These are phyloP conservation scores for Acrodontium crateriforme DNA, from an alignment of 2,329 filamentous ascomycete species.

Conservation along the genomic window DNA sequence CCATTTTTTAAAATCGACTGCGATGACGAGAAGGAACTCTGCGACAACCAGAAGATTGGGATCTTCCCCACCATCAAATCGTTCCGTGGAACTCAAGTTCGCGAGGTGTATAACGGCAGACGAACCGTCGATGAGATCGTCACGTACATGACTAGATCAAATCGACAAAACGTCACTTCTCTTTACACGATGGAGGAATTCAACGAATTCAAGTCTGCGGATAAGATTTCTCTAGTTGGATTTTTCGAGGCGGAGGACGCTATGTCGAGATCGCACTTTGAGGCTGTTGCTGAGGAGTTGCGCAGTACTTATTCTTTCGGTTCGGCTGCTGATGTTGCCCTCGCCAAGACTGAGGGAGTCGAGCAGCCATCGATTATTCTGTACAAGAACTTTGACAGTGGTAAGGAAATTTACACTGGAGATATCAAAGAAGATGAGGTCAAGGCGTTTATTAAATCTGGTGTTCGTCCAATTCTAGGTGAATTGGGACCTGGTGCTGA, in stretches of 20 bases:
- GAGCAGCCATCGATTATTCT: constrained; percentile 76
- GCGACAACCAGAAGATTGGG: constrained; percentile 79
- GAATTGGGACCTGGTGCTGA: constrained; percentile 98
- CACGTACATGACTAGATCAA: constrained; percentile 97
- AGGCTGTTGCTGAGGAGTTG: constrained; percentile 56
- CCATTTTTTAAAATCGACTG: constrained; percentile 81
- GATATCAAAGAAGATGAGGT: constrained; percentile 73
- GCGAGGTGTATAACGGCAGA: constrained; percentile 72
- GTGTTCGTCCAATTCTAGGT: constrained; percentile 80
- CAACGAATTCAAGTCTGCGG: constrained; percentile 92
- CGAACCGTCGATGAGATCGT: constrained; percentile 68
- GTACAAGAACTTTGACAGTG: constrained; percentile 97
- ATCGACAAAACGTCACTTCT: constrained; percentile 75
- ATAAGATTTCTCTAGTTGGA: constrained; percentile 89
- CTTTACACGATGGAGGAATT: constrained; percentile 65
- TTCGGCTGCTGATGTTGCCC: constrained; percentile 63
- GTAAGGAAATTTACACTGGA: constrained; percentile 71
- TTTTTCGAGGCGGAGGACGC: constrained; percentile 74
- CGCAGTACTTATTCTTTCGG: constrained; percentile 90
- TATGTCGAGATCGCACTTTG: constrained; percentile 75
- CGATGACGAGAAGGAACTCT: constrained; percentile 86
- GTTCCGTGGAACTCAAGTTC: constrained; percentile 79
- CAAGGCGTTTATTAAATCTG: constrained; percentile 66
- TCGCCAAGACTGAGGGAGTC: constrained; percentile 84
- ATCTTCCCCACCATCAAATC: constrained; percentile 98